phyloP scores from a whole-genome alignment of 805 yeast species.

The Starmerella ratchasimensis region DNA sequence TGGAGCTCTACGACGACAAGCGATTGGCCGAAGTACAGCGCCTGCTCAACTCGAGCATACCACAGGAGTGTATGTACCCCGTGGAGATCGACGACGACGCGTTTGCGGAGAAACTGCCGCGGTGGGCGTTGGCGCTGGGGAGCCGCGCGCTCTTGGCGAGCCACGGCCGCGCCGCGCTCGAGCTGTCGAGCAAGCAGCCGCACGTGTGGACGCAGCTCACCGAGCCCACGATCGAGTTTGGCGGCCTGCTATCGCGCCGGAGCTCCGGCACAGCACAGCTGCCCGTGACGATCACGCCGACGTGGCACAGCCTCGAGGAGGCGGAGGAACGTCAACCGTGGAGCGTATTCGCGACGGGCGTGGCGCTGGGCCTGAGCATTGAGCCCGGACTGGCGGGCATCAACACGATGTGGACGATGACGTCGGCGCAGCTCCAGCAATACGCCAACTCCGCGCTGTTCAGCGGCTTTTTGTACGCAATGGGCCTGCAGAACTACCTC shows the following conservation, averaged over 20 bases:
- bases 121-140: conserved; percentile 47
- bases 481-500: conserved; percentile 85
- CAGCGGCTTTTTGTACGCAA: conserved; percentile 86
- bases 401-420: conserved; percentile 82
- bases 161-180: conserved; percentile 63
- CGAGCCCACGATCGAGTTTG: conserved; percentile 60
- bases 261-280: no score
- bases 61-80: no score
- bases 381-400: conserved; percentile 55
- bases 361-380: conserved; percentile 68
- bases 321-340: conserved; percentile 7
- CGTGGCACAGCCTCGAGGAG: conserved; percentile 2
- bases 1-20: no score
- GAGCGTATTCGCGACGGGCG: conserved; percentile 68
- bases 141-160: conserved; percentile 64
- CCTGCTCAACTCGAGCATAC: no score
- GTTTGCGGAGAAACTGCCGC: no score
- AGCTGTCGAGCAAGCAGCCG: conserved; percentile 56
- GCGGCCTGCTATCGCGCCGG: no score
- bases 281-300: conserved; percentile 8
- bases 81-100: no score
- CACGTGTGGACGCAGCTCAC: conserved; percentile 74
- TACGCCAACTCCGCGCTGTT: conserved; percentile 54
- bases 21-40: no score
- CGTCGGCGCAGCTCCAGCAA: conserved; percentile 43